Evolutionary conservation across 306 rosid genomes (phyloP).

Genomic region (Quercus ilex): DNA sequence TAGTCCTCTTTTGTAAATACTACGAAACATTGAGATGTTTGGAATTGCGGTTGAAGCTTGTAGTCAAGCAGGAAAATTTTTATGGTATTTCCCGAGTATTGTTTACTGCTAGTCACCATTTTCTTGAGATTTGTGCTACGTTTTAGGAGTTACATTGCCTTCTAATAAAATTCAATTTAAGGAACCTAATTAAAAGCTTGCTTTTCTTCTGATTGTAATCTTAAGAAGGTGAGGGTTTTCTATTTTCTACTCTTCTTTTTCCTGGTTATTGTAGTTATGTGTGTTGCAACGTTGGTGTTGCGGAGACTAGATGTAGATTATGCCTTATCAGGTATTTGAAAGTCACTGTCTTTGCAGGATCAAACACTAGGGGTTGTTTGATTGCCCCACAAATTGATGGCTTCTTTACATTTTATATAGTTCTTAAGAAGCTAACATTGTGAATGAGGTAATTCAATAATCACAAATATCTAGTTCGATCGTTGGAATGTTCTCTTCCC

Average conservation of each 20-base stretch:
- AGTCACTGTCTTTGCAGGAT: too few species aligned
- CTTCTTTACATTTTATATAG: too few species aligned
- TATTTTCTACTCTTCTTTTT: neutral
- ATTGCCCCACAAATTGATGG: too few species aligned
- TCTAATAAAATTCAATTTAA: neutral
- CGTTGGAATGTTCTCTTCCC: too few species aligned
- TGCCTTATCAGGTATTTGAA: too few species aligned
- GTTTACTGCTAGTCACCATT: neutral
- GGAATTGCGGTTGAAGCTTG: conserved; percentile 45
- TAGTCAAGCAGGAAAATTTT: conserved; percentile 43
- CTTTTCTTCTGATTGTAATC: neutral
- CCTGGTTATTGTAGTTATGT: neutral
- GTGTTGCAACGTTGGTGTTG: too few species aligned
- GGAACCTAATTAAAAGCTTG: neutral
- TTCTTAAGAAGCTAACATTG: too few species aligned
- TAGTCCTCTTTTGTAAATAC: conserved; percentile 63
- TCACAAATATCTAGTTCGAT: too few species aligned
- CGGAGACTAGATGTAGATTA: too few species aligned
- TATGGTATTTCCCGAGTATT: conserved; percentile 11
- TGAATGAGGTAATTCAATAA: too few species aligned
- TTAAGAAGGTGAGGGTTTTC: neutral
- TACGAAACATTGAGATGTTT: conserved; percentile 45
- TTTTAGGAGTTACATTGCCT: neutral
- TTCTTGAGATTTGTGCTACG: neutral
- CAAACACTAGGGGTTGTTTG: too few species aligned